These are phyloP conservation scores for Bruguiera gymnorhiza DNA, from an alignment of 345 rosid genomes.

Conservation along the genomic window DNA sequence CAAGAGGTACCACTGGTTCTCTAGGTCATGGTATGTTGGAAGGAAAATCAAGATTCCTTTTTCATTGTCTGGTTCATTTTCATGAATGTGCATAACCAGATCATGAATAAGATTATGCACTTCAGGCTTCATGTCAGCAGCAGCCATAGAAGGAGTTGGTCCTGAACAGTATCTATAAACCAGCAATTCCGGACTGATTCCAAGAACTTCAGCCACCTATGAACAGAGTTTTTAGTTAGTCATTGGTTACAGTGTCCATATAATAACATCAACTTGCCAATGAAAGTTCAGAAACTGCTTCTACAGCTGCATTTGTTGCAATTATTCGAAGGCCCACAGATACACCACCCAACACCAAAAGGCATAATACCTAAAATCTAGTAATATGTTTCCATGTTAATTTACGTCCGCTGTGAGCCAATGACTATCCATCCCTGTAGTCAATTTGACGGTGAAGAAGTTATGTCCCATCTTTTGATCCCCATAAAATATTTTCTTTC, in stretches of 20 bases:
- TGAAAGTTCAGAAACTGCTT: conserved; percentile 7
- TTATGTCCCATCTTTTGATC: too few species aligned
- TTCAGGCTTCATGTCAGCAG: conserved; percentile 64
- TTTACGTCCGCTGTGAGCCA: too few species aligned
- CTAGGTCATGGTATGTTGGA: conserved; percentile 81
- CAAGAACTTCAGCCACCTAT: conserved; percentile 67
- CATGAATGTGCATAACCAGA: conserved; percentile 65
- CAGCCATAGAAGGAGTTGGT: conserved; percentile 49
- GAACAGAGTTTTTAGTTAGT: conserved; percentile 16
- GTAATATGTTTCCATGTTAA: background rate
- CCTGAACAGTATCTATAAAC: conserved; percentile 55
- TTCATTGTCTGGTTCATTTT: conserved; percentile 73
- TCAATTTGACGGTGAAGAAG: too few species aligned
- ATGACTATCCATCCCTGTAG: background rate
- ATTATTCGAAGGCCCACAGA: background rate
- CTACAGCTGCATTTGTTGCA: background rate
- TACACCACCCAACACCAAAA: background rate
- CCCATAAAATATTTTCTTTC: too few species aligned
- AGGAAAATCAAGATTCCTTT: conserved; percentile 91
- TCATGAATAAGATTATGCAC: conserved; percentile 71
- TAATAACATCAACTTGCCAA: conserved; percentile 5
- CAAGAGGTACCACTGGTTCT: conserved; percentile 74
- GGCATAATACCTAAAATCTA: background rate
- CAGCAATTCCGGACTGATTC: conserved; percentile 41
- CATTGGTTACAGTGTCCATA: background rate